Conservation (phyloP, 2,329 filamentous ascomycete genomes). For the Clathrospora elynae region DNA sequence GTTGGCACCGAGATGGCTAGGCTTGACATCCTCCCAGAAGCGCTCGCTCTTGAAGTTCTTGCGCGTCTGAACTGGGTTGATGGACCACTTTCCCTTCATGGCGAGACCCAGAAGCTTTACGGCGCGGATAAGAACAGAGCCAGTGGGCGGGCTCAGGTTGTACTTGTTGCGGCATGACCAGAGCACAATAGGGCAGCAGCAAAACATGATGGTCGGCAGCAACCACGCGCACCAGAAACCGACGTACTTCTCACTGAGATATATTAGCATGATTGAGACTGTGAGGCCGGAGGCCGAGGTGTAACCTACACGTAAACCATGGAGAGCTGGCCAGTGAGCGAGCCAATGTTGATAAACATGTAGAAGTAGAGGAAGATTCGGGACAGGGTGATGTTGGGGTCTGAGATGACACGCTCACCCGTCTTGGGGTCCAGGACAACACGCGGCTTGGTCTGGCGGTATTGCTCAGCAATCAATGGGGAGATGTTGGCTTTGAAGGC, state of each 20-base stretch:
- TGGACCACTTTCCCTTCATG: constrained; percentile 66
- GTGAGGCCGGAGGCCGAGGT: too few relatives aligned
- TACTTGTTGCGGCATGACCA: constrained; percentile 66
- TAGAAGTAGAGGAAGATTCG: constrained; percentile 60
- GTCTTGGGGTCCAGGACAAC: constrained; percentile 59
- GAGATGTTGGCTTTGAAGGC: constrained; percentile 58
- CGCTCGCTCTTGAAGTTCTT: constrained; percentile 61
- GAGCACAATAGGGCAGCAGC: constrained; percentile 65
- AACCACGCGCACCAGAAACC: constrained; percentile 76
- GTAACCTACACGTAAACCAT: constrained; percentile 79
- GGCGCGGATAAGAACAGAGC: constrained; percentile 73
- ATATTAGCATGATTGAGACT: constrained; percentile 71
- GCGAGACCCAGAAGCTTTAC: constrained; percentile 64
- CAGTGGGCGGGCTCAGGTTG: constrained; percentile 67
- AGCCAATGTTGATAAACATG: constrained; percentile 66
- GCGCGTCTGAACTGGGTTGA: constrained; percentile 65
- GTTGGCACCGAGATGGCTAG: constrained; percentile 62
- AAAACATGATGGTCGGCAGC: constrained; percentile 69
- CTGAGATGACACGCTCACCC: constrained; percentile 72
- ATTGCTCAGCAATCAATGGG: constrained; percentile 73
- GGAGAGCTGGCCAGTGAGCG: constrained; percentile 69
- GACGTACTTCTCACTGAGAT: constrained; percentile 70
- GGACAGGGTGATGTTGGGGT: constrained; percentile 69
- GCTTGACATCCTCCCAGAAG: constrained; percentile 73
- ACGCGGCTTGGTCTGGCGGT: constrained; percentile 62